These are phyloP conservation scores for Hymenoscyphus linearis DNA, from an alignment of 2,329 filamentous ascomycete species.

Conservation along the genomic window DNA sequence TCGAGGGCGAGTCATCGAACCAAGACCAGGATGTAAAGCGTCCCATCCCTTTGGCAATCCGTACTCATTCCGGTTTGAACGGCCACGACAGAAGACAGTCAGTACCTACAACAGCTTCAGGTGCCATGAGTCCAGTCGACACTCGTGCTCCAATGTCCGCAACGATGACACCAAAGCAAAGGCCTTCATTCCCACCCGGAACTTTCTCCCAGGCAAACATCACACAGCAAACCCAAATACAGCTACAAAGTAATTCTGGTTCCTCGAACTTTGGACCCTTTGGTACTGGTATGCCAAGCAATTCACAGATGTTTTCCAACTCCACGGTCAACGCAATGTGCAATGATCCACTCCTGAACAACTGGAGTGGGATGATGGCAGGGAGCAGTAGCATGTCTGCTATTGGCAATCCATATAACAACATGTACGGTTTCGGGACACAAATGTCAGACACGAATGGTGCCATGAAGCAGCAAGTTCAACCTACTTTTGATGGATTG, in stretches of 20 bases:
- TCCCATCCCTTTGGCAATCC: slow-evolving; percentile 1
- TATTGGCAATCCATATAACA: slow-evolving; percentile 19
- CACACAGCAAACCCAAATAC: slow-evolving; percentile 4
- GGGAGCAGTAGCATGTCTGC: slow-evolving; percentile 20
- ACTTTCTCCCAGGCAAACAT: slow-evolving; percentile 16
- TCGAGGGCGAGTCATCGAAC: background rate
- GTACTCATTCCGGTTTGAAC: background rate
- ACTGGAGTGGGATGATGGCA: slow-evolving; percentile 38
- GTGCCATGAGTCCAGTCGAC: slow-evolving; percentile 8
- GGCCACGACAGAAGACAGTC: slow-evolving; percentile 36
- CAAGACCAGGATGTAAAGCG: slow-evolving; percentile 29
- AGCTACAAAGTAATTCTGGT: slow-evolving; percentile 6
- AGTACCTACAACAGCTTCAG: slow-evolving; percentile 31
- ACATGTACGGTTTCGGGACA: slow-evolving; percentile 13
- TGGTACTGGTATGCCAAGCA: slow-evolving; percentile 44
- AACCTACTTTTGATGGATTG: slow-evolving; percentile 15
- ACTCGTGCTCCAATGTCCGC: slow-evolving; percentile 4
- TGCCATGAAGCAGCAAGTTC: slow-evolving; percentile 12
- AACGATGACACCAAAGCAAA: slow-evolving; percentile 2
- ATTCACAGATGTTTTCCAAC: slow-evolving; percentile 49
- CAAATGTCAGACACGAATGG: slow-evolving; percentile 11
- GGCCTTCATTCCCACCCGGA: slow-evolving; percentile 24
- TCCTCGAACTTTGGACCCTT: slow-evolving; percentile 34
- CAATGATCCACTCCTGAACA: slow-evolving; percentile 37
- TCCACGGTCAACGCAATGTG: slow-evolving; percentile 35